phyloP scores from a whole-genome alignment of 2,329 filamentous ascomycete species.

The Colletotrichum spinosum region DNA sequence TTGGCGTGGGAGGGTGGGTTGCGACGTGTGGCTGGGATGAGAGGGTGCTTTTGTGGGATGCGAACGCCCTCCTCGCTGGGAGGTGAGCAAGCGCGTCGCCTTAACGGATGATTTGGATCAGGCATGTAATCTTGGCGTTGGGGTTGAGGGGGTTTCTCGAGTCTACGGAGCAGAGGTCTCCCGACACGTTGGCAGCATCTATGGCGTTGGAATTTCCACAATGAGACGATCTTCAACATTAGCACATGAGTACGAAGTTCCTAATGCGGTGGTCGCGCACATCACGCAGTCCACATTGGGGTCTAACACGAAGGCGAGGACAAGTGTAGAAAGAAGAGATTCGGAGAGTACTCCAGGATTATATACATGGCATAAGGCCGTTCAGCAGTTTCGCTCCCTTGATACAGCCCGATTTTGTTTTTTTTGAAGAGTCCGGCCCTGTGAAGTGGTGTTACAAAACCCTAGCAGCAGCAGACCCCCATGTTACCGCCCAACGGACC shows the following conservation, averaged over 20 bases:
- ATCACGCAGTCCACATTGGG: too few species aligned
- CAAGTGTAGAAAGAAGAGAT: constrained; percentile 31
- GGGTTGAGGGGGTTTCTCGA: constrained; percentile 15
- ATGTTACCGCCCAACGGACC: constrained; percentile 13
- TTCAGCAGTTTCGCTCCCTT: constrained; percentile 6
- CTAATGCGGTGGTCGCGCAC: too few species aligned
- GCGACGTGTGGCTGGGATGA: constrained; percentile 97
- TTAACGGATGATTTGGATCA: too few species aligned
- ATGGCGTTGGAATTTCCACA: too few species aligned
- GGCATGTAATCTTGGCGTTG: not conserved
- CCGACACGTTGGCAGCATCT: too few species aligned
- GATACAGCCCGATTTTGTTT: constrained; percentile 5
- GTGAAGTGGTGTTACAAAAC: constrained; percentile 16
- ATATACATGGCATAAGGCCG: constrained; percentile 28
- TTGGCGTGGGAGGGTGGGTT: constrained; percentile 95
- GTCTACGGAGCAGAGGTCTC: not conserved
- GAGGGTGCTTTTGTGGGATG: constrained; percentile 91
- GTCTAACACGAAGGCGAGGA: not conserved
- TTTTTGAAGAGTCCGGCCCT: not conserved
- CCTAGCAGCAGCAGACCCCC: not conserved
- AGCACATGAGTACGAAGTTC: too few species aligned
- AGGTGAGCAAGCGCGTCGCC: constrained; percentile 17
- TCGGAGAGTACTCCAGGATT: constrained; percentile 20
- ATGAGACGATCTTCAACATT: too few species aligned
- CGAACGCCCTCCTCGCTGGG: constrained; percentile 61